Conservation (phyloP, 2,329 filamentous ascomycete species). For the Apiospora aurea region DNA sequence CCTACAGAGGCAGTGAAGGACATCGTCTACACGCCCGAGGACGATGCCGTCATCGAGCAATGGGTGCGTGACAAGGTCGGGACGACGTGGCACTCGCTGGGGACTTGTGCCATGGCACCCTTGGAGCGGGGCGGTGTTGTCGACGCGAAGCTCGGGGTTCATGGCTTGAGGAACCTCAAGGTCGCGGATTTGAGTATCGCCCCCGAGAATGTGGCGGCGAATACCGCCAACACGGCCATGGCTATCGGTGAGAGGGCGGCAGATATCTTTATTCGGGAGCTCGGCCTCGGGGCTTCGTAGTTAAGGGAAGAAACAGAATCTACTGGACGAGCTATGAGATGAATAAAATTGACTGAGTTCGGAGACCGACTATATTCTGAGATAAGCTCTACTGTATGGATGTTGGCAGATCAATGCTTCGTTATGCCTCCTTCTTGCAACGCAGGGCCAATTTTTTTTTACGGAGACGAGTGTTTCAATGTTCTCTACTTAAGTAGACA, state of each 20-base stretch:
- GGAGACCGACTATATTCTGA: too few relatives aligned
- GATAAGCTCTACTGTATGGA: too few relatives aligned
- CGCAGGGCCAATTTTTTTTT: too few relatives aligned
- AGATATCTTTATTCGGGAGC: constrained; percentile 45
- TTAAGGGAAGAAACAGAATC: neutral
- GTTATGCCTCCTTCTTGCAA: too few relatives aligned
- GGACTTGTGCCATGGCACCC: constrained; percentile 59
- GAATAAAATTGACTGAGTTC: too few relatives aligned
- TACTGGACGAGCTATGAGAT: too few relatives aligned
- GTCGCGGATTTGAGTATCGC: constrained; percentile 42
- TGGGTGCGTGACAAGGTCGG: constrained; percentile 41
- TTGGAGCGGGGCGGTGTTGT: constrained; percentile 58
- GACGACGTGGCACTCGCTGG: constrained; percentile 49
- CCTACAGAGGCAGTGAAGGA: constrained; percentile 41
- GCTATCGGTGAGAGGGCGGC: constrained; percentile 54
- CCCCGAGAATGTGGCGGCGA: constrained; percentile 46
- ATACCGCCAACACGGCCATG: constrained; percentile 55
- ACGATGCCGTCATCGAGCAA: constrained; percentile 51
- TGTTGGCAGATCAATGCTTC: too few relatives aligned
- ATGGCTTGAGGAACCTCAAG: constrained; percentile 46
- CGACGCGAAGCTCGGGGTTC: constrained; percentile 50
- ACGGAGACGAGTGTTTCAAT: too few relatives aligned
- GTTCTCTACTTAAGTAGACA: too few relatives aligned
- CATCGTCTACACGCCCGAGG: constrained; percentile 53
- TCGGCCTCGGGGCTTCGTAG: constrained; percentile 30